These are phyloP conservation scores for Solanum neorickii DNA, from an alignment of 257 asterid genomes.

Conservation along the genomic window DNA sequence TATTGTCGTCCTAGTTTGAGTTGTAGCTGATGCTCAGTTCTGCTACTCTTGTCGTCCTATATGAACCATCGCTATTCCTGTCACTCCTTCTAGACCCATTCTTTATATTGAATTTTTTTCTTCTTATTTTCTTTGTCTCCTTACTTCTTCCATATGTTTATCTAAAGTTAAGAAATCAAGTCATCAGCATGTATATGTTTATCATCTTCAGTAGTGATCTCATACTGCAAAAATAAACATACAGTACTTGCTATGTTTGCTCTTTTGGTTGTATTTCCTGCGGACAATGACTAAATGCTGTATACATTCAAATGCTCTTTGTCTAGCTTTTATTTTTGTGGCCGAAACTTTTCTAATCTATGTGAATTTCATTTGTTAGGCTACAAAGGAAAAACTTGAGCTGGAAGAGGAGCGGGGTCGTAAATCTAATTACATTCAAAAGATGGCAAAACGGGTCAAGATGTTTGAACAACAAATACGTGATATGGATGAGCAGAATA, in stretches of 20 bases:
- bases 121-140: background rate
- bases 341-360: background rate
- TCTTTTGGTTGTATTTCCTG: background rate
- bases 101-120: background rate
- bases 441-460: constrained; percentile 32
- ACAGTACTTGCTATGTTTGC: background rate
- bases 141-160: background rate
- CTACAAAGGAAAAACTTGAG: constrained; percentile 51
- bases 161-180: background rate
- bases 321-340: background rate
- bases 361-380: constrained; percentile 32
- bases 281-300: background rate
- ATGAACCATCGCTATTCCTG: background rate
- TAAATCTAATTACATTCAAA: constrained; percentile 26
- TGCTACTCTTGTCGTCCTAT: background rate
- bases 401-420: constrained; percentile 44
- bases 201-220: background rate
- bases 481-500: constrained; percentile 54
- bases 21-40: constrained; percentile 1
- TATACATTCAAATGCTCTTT: background rate
- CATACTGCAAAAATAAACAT: background rate
- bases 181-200: background rate
- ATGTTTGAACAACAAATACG: constrained; percentile 50
- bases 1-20: background rate
- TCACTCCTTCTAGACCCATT: background rate